Evolutionary conservation across 2,329 filamentous ascomycete genomes (phyloP).

Genomic region (Fusarium sp.): DNA sequence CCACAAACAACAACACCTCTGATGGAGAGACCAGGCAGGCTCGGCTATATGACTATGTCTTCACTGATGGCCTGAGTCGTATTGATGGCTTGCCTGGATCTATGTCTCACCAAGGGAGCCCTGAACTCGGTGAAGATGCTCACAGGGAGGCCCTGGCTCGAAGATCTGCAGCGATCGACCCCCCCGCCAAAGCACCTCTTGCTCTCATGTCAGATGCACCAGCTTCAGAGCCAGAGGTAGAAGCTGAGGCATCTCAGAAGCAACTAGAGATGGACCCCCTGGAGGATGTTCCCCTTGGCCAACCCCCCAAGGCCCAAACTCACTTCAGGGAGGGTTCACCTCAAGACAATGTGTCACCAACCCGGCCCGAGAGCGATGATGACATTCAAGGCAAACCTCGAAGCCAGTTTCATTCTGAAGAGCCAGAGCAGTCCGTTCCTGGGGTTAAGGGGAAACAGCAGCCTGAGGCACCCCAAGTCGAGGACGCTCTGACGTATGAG

Average conservation of each 20-base stretch:
- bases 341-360: background rate
- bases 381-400: background rate
- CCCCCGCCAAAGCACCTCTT: background rate
- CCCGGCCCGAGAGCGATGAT: background rate
- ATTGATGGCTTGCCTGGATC: background rate
- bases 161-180: background rate
- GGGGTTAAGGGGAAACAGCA: background rate
- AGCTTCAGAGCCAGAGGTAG: background rate
- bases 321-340: background rate
- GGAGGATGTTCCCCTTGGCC: background rate
- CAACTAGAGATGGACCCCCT: background rate
- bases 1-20: background rate
- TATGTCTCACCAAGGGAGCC: background rate
- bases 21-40: background rate
- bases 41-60: background rate
- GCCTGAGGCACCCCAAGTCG: background rate
- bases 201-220: background rate
- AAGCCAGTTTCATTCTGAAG: background rate
- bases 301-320: background rate
- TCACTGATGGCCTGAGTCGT: background rate
- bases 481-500: background rate
- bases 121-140: background rate
- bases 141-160: background rate
- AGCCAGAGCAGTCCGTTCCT: background rate
- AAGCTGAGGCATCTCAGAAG: background rate